These are phyloP conservation scores for Peziza echinospora DNA, from an alignment of 495 filamentous ascomycete species.

Conservation along the genomic window DNA sequence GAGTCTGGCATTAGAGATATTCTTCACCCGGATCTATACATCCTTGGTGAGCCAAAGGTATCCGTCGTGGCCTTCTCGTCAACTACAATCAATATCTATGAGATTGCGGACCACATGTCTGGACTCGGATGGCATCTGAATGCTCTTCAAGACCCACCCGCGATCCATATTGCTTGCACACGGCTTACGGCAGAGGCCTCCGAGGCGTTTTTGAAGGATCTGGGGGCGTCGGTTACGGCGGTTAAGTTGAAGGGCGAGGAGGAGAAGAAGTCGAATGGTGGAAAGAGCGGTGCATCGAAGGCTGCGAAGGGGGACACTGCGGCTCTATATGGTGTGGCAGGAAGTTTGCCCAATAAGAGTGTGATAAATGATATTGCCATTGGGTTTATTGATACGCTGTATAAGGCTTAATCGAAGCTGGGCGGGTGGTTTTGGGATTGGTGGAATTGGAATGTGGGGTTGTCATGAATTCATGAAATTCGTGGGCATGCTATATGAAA, in stretches of 20 bases:
- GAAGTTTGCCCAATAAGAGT: constrained; percentile 83
- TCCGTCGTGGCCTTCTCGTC: constrained; percentile 76
- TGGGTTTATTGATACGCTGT: constrained; percentile 87
- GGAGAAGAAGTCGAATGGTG: constrained; percentile 35
- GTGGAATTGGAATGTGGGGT: too few species aligned
- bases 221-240: constrained; percentile 54
- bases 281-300: constrained; percentile 34
- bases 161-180: constrained; percentile 94
- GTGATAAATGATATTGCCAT: constrained; percentile 75
- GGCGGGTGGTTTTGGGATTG: background rate
- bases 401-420: constrained; percentile 49
- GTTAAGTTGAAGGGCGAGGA: constrained; percentile 47
- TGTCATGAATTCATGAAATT: too few species aligned
- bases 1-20: constrained; percentile 48
- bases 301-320: constrained; percentile 58
- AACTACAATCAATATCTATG: constrained; percentile 58
- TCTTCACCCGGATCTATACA: constrained; percentile 46
- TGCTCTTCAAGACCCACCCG: constrained; percentile 72
- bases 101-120: constrained; percentile 68
- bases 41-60: constrained; percentile 72
- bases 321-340: constrained; percentile 85
- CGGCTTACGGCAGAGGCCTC: constrained; percentile 60
- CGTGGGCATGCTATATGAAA: too few species aligned
- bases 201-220: constrained; percentile 54
- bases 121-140: constrained; percentile 86